Conservation (phyloP, 371 early-diverging fungal species). For the Circinella umbellata region DNA sequence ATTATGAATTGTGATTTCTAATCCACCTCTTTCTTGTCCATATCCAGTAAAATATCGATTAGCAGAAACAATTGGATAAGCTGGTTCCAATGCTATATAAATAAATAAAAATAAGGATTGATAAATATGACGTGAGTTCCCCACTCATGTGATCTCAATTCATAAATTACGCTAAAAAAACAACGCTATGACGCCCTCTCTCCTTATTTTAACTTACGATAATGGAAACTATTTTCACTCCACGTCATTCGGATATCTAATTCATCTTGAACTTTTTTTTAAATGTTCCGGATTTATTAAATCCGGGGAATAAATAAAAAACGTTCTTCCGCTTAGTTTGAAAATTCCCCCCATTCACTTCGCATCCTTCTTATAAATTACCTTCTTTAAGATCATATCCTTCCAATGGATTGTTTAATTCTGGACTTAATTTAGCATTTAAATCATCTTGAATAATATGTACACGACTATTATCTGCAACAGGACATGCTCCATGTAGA, state of each 20-base stretch:
- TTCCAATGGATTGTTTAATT: background rate
- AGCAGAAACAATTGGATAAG: conserved; percentile 61
- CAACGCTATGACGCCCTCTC: background rate
- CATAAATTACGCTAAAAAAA: too few species aligned
- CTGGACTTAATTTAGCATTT: conserved; percentile 12
- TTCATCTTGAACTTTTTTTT: conserved; percentile 10
- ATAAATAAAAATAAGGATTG: background rate
- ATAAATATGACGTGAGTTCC: background rate
- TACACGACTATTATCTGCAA: conserved; percentile 64
- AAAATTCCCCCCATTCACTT: background rate
- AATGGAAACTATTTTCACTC: conserved; percentile 42
- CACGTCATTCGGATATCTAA: conserved; percentile 51
- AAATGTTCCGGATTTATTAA: too few species aligned
- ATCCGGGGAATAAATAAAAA: background rate
- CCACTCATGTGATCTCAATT: background rate
- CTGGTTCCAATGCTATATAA: conserved; percentile 33
- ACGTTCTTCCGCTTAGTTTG: background rate
- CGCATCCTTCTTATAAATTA: background rate
- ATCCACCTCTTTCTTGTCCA: conserved; percentile 87
- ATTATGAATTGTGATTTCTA: conserved; percentile 76
- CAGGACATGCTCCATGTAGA: conserved; percentile 63
- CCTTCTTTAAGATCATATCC: background rate
- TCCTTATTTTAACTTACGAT: conserved; percentile 36
- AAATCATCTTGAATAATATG: conserved; percentile 40
- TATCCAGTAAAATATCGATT: conserved; percentile 81